These are phyloP conservation scores for Cladosporium sp. DNA, from an alignment of 2,329 filamentous ascomycete genomes.

Conservation along the genomic window DNA sequence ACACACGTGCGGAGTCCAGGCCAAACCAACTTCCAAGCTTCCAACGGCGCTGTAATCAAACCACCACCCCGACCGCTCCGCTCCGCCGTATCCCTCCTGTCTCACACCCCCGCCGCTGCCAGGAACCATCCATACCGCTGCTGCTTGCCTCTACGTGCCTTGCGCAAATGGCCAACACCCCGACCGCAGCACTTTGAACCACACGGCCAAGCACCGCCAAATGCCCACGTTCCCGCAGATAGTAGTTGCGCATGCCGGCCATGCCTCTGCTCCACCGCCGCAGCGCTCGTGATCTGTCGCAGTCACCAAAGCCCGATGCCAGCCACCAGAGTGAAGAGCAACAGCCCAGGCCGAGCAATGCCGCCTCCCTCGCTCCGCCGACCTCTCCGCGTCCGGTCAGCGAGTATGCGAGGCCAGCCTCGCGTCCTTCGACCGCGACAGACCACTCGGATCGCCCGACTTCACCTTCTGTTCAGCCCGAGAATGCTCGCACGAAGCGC, in stretches of 20 bases:
- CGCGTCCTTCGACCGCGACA: constrained; percentile 22
- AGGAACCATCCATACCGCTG: not conserved
- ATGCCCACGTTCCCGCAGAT: not conserved
- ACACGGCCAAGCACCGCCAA: not conserved
- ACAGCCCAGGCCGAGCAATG: not conserved
- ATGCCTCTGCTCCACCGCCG: constrained; percentile 37
- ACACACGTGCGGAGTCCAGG: not conserved
- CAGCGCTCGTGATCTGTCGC: constrained; percentile 40
- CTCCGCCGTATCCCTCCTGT: not conserved
- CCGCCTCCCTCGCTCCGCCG: constrained; percentile 6
- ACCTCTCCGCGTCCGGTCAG: constrained; percentile 13
- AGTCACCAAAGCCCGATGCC: constrained; percentile 12
- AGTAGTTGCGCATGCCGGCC: constrained; percentile 22
- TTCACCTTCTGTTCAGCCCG: constrained; percentile 17
- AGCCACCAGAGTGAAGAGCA: constrained; percentile 4
- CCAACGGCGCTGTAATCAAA: constrained; percentile 1
- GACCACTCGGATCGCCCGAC: constrained; percentile 22
- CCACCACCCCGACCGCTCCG: not conserved
- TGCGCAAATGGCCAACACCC: constrained; percentile 4
- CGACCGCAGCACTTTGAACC: not conserved
- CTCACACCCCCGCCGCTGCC: constrained; percentile 2
- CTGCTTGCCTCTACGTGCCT: not conserved
- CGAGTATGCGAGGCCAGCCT: constrained; percentile 15
- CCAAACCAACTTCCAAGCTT: not conserved
- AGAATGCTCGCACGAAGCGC: constrained; percentile 39